Evolutionary conservation across 1,139 yeast species (phyloP).

Genomic region (Hansenula lynferdii): DNA sequence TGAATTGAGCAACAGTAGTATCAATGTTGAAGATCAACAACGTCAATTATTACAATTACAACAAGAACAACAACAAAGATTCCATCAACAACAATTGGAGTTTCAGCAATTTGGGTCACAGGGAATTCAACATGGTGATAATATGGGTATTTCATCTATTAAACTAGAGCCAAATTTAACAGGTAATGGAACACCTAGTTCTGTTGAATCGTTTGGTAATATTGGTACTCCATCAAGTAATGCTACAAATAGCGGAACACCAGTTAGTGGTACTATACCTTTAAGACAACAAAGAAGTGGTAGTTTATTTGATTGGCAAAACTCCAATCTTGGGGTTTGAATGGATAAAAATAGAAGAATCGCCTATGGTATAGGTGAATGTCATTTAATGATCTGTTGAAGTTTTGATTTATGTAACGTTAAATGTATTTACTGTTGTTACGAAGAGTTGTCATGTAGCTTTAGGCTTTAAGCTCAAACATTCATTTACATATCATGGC

Average conservation of each 20-base stretch:
- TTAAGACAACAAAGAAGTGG: conserved; percentile 1
- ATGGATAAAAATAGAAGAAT: no score
- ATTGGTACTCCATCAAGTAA: neutral
- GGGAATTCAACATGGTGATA: neutral
- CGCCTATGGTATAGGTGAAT: no score
- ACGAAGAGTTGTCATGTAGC: no score
- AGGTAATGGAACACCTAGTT: neutral
- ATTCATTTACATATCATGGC: no score
- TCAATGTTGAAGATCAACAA: neutral
- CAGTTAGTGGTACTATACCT: no score
- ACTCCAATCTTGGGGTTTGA: conserved; percentile 2
- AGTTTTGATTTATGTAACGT: no score
- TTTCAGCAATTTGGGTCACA: neutral
- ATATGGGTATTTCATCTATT: neutral
- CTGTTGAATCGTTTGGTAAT: no score
- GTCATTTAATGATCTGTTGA: no score
- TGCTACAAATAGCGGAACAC: no score
- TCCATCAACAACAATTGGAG: neutral
- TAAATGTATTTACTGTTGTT: no score
- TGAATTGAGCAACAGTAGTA: no score
- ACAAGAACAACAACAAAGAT: conserved; percentile 1
- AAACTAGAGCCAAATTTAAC: conserved; percentile 1
- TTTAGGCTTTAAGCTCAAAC: no score
- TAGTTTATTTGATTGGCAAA: conserved; percentile 22
- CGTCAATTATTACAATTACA: conserved; percentile 1